phyloP scores from a whole-genome alignment of 495 filamentous ascomycete species.

The Penicillium antarcticum region DNA sequence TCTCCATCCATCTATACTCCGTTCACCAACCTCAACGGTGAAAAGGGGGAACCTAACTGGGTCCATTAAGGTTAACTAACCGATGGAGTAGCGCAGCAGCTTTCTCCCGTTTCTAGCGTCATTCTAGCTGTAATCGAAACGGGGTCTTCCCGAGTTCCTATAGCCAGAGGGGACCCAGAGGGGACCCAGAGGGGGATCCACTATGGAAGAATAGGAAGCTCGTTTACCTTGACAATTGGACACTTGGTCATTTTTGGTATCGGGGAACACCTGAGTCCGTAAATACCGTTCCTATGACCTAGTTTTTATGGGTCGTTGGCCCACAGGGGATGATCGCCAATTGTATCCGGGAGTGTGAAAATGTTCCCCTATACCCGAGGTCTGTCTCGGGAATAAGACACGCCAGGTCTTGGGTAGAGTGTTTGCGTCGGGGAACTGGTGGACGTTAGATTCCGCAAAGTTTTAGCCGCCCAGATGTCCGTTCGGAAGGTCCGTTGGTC shows the following conservation, averaged over 20 bases:
- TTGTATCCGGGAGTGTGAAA: neutral
- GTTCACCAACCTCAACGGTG: constrained; percentile 5
- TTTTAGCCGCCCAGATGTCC: too few species aligned
- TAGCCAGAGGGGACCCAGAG: neutral
- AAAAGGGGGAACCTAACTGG: constrained; percentile 6
- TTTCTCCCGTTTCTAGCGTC: constrained; percentile 29
- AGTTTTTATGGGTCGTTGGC: neutral
- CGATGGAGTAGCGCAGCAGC: neutral
- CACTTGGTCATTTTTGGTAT: neutral
- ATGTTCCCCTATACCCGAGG: neutral
- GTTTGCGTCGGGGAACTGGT: neutral
- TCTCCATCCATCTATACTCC: neutral
- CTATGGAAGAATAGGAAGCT: constrained; percentile 24
- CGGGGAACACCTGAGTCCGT: neutral
- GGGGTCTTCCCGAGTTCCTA: constrained; percentile 17
- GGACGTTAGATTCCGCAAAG: neutral
- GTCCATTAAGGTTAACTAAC: constrained; percentile 11
- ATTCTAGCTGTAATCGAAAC: constrained; percentile 29
- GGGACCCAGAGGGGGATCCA: constrained; percentile 4
- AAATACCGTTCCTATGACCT: neutral
- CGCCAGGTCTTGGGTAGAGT: too few species aligned
- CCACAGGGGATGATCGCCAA: neutral
- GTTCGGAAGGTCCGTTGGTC: neutral
- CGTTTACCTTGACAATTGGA: constrained; percentile 5
- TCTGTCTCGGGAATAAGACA: too few species aligned